Evolutionary conservation across 495 filamentous ascomycete genomes (phyloP), one percentile per base, ranked within the genome.

Genomic region (Penicillium macrosclerotiorum): DNA sequence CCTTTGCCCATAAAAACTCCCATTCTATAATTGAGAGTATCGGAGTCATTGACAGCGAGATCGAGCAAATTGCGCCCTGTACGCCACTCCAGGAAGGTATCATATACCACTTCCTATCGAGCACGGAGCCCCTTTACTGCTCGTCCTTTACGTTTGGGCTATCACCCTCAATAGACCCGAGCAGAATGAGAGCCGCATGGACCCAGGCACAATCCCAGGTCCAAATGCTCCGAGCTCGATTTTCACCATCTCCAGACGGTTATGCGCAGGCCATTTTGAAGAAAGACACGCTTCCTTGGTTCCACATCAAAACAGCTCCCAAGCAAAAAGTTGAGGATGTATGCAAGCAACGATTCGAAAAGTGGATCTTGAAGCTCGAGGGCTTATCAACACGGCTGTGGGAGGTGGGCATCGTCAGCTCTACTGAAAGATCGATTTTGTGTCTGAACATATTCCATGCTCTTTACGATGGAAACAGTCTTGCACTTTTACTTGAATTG

Each of bases 391-490:
- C 46, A 3, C 47, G 48, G n/a, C 60, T 76, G 5, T 73, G 77
- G 47, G 67, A 74, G 44, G 49, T 81, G 22, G 52, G 68, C 7
- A 42, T 82, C 11, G 43, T 77, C 11, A 44, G 53, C 13, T 64
- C 60, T 13, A 44, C 51, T 3, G 45, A 45, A 0, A 55, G 45
- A 16, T 55, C 49, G 3, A 47, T 77, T 0, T 63, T 92, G 23
- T 67, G 65, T 14, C 55, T 93, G 20, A 75, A 82, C 31, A 80
- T 93, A 1, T 92, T 93, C 63, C 92, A 97, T 57, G 88, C 81
- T 5, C 67, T 96, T 0, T 97, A 96, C 54, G 92, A 97, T 67
- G 91, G 86, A 1, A 86, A 79, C 54, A 92, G 88, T 42, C 73
- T 95, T 20, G 60, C 75, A 0, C 66, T 90, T 19, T 59, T 96